phyloP scores from a whole-genome alignment of 352 stramenopile genomes.

The Pythium pectinolyticum region DNA sequence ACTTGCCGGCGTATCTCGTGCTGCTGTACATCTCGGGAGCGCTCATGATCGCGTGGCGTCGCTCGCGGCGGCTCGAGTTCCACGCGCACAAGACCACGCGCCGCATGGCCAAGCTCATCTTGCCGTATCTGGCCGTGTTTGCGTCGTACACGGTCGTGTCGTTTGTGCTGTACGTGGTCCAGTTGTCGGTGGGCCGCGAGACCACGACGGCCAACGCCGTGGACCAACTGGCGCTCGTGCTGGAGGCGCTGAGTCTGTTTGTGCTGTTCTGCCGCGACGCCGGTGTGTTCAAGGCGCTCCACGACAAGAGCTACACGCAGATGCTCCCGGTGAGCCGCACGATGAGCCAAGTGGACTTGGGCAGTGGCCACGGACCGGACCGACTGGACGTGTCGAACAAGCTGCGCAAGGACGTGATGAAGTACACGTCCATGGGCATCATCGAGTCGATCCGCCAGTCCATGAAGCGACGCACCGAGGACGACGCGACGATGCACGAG shows the following conservation, averaged over 20 bases:
- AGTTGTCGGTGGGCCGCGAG: constrained; percentile 35
- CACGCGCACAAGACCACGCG: constrained; percentile 77
- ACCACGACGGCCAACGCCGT: constrained; percentile 55
- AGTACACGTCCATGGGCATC: constrained; percentile 85
- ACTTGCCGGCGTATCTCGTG: constrained; percentile 67
- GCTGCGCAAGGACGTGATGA: constrained; percentile 83
- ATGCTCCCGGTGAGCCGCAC: constrained; percentile 35
- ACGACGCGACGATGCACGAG: too few species aligned
- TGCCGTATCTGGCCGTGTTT: constrained; percentile 78
- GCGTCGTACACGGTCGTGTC: constrained; percentile 43
- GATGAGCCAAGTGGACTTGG: constrained; percentile 6
- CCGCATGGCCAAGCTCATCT: constrained; percentile 82
- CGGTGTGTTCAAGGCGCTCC: constrained; percentile 50
- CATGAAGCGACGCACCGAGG: constrained; percentile 35
- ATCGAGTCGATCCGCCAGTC: constrained; percentile 67
- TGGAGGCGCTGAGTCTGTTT: constrained; percentile 68
- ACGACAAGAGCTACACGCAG: constrained; percentile 32
- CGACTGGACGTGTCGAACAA: constrained; percentile 69
- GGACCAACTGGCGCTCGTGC: constrained; percentile 72
- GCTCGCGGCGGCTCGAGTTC: constrained; percentile 68
- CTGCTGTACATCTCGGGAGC: constrained; percentile 65
- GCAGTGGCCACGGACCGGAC: constrained; percentile 30
- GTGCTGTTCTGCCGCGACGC: constrained; percentile 76
- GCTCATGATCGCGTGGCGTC: constrained; percentile 65
- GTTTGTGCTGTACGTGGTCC: constrained; percentile 55